These are phyloP conservation scores for Hyphodiscus sp. DNA, from an alignment of 2,329 filamentous ascomycete species.

Conservation along the genomic window DNA sequence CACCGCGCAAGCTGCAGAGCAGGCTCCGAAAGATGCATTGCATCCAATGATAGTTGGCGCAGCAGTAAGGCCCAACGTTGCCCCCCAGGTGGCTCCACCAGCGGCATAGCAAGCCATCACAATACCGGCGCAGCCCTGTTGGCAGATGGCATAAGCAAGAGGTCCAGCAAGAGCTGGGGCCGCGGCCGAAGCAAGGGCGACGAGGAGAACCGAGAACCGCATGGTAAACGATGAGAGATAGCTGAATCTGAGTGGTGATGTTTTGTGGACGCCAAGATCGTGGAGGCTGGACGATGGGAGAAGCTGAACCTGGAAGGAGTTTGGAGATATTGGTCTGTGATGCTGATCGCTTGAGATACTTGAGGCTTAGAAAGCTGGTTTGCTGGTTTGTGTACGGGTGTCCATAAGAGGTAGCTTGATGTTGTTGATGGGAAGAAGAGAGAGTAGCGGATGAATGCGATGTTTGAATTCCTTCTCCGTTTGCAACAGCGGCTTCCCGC, in stretches of 20 bases:
- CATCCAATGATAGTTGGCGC: slow-evolving; percentile 38
- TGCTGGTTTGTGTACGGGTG: no score
- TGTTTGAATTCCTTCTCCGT: background rate
- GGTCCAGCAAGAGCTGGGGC: slow-evolving; percentile 27
- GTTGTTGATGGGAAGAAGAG: no score
- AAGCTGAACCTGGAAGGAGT: no score
- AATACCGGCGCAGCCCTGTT: slow-evolving; percentile 39
- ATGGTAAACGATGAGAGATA: background rate
- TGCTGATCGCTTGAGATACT: no score
- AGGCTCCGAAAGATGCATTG: slow-evolving; percentile 39
- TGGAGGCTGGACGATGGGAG: no score
- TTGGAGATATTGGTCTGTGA: no score
- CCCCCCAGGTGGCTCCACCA: slow-evolving; percentile 38
- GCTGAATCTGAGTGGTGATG: background rate
- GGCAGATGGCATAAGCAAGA: slow-evolving; percentile 38
- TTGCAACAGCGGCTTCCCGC: background rate
- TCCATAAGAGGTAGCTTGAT: no score
- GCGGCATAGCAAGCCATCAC: slow-evolving; percentile 41
- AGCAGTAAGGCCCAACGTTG: slow-evolving; percentile 32
- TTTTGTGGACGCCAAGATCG: background rate
- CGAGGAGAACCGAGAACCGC: slow-evolving; percentile 1
- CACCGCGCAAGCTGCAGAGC: slow-evolving; percentile 38
- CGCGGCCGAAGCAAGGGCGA: background rate
- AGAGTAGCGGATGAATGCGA: no score
- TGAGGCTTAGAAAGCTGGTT: no score